A percentile compares a stretch with the other conserved stretches of the same genome.
phyloP scores from a whole-genome alignment of 2,329 filamentous ascomycete genomes.

The Aspergillus chevalieri region DNA sequence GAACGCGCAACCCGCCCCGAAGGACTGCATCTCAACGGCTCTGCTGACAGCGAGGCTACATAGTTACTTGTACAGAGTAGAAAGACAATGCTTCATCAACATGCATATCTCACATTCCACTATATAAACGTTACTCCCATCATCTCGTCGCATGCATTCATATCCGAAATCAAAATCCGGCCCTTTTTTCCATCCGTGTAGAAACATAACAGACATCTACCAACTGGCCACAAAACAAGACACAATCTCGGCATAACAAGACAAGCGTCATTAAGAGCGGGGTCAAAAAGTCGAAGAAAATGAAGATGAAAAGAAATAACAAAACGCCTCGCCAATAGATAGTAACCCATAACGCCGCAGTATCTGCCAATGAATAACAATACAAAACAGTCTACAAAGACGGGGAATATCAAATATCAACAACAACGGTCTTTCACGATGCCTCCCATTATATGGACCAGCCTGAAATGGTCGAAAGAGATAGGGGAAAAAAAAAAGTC shows the following conservation, averaged over 20 bases:
- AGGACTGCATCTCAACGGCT: too few species aligned
- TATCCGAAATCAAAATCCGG: too few species aligned
- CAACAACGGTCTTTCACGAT: slow-evolving; percentile 9
- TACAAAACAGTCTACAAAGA: slow-evolving; percentile 18
- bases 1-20: too few species aligned
- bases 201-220: slow-evolving; percentile 11
- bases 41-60: too few species aligned
- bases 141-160: too few species aligned
- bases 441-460: slow-evolving; percentile 10
- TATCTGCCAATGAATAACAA: slow-evolving; percentile 6
- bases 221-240: slow-evolving; percentile 9
- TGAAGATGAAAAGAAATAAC: slow-evolving; percentile 11
- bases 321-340: slow-evolving; percentile 7
- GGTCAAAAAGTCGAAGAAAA: slow-evolving; percentile 5
- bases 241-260: slow-evolving; percentile 8
- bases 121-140: too few species aligned
- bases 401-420: slow-evolving; percentile 17
- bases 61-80: too few species aligned
- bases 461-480: slow-evolving; percentile 10
- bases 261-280: not conserved
- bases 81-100: too few species aligned
- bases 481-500: slow-evolving; percentile 2
- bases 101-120: too few species aligned
- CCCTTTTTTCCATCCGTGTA: not conserved
- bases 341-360: slow-evolving; percentile 12